Conservation (phyloP, 2,329 filamentous ascomycete species). For the Rhexocercosporidium sp. region DNA sequence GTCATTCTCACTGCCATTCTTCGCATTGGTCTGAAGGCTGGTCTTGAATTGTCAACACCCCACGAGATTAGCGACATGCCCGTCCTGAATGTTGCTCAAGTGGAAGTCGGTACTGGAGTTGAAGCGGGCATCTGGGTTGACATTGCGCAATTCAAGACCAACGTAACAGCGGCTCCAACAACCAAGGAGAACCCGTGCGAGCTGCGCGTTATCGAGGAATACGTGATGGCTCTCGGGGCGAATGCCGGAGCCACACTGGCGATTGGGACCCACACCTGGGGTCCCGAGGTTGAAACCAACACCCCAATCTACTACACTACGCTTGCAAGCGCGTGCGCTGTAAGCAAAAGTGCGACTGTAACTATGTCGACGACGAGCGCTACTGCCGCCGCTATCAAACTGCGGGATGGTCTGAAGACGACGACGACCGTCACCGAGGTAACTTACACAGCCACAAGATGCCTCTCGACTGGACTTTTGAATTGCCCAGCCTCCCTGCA, state of each 20-base stretch:
- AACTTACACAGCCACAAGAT: slow-evolving; percentile 52
- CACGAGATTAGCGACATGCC: neutral
- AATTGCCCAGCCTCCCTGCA: slow-evolving; percentile 59
- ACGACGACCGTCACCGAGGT: slow-evolving; percentile 49
- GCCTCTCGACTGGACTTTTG: slow-evolving; percentile 47
- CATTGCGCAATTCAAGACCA: slow-evolving; percentile 59
- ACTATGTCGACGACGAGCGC: slow-evolving; percentile 25
- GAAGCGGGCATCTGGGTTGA: slow-evolving; percentile 57
- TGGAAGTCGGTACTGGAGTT: slow-evolving; percentile 31
- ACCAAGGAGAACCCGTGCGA: slow-evolving; percentile 46
- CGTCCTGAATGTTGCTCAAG: neutral
- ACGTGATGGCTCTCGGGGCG: slow-evolving; percentile 57
- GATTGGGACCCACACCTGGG: slow-evolving; percentile 53
- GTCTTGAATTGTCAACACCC: slow-evolving; percentile 46
- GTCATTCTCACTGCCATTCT: slow-evolving; percentile 53
- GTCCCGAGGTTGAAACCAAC: slow-evolving; percentile 51
- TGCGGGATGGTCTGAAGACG: slow-evolving; percentile 41
- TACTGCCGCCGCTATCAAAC: slow-evolving; percentile 25
- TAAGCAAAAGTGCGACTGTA: slow-evolving; percentile 24
- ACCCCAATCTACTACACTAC: slow-evolving; percentile 60
- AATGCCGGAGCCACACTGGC: slow-evolving; percentile 57
- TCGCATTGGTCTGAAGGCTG: slow-evolving; percentile 52
- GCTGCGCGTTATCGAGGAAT: slow-evolving; percentile 54
- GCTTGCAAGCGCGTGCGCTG: slow-evolving; percentile 50
- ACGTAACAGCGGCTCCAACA: slow-evolving; percentile 48